A percentile compares a stretch with the other conserved stretches of the same genome.
These are phyloP conservation scores for Eucalyptus erythrocorys DNA, from an alignment of 345 rosid species.

Conservation along the genomic window DNA sequence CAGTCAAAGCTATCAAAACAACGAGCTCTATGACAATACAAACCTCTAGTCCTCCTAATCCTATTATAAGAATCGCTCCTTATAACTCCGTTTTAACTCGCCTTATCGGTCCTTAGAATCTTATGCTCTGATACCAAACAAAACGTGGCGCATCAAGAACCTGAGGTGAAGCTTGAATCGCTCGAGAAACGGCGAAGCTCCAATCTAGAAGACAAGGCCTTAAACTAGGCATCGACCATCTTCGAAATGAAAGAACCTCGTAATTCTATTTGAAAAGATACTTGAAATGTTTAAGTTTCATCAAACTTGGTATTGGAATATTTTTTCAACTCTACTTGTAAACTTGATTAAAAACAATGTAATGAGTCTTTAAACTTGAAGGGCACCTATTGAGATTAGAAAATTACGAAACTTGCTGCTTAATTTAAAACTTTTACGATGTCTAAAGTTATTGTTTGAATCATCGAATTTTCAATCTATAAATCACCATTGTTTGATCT, in stretches of 20 bases:
- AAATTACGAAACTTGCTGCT: not conserved
- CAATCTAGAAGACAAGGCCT: not conserved
- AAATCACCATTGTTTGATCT: not conserved
- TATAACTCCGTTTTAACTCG: not conserved
- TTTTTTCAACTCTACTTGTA: not conserved
- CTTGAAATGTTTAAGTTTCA: not conserved
- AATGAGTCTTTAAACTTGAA: not conserved
- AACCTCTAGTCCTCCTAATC: not conserved
- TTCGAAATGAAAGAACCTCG: not conserved
- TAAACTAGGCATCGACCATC: not conserved
- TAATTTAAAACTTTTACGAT: not conserved
- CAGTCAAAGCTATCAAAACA: not conserved
- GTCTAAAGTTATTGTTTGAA: not conserved
- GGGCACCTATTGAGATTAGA: not conserved
- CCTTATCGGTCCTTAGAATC: not conserved
- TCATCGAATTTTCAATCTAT: not conserved
- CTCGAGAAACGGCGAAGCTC: not conserved
- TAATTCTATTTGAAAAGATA: too few relatives aligned
- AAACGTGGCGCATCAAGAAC: rapidly evolving
- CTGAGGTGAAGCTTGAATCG: not conserved
- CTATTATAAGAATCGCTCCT: not conserved
- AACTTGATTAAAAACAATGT: not conserved
- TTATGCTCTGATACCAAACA: not conserved
- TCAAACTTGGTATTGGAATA: not conserved
- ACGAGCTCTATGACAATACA: not conserved